These are phyloP conservation scores for Kodamaea derodonti DNA, from an alignment of 1,139 yeast species.

Conservation along the genomic window DNA sequence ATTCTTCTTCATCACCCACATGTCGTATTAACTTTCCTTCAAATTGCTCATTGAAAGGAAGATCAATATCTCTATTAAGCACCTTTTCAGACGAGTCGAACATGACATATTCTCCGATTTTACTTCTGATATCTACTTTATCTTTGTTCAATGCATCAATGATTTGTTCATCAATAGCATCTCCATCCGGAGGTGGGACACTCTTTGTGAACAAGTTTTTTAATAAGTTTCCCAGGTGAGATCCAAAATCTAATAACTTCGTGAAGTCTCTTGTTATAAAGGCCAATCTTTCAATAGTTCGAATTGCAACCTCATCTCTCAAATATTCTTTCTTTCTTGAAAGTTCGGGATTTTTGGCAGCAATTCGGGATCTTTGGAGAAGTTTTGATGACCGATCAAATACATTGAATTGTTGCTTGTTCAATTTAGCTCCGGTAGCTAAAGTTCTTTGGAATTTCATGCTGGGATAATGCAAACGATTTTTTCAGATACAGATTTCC, in stretches of 20 bases:
- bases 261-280: slow-evolving; percentile 66
- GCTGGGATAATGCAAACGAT: no score
- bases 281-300: slow-evolving; percentile 72
- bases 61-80: slow-evolving; percentile 47
- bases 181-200: slow-evolving; percentile 22
- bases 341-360: slow-evolving; percentile 36
- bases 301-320: slow-evolving; percentile 67
- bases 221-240: slow-evolving; percentile 62
- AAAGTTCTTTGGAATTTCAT: no score
- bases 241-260: slow-evolving; percentile 66
- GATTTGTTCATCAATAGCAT: slow-evolving; percentile 26
- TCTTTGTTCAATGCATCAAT: slow-evolving; percentile 48
- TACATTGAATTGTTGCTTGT: slow-evolving; percentile 45
- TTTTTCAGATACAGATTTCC: no score
- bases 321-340: slow-evolving; percentile 70
- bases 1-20: slow-evolving; percentile 66
- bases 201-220: slow-evolving; percentile 34
- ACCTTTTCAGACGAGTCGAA: slow-evolving; percentile 58
- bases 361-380: slow-evolving; percentile 55
- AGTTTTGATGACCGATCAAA: slow-evolving; percentile 64
- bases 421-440: slow-evolving; percentile 20
- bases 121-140: slow-evolving; percentile 44
- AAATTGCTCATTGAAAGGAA: slow-evolving; percentile 34
- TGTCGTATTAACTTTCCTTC: slow-evolving; percentile 41
- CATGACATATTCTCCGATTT: slow-evolving; percentile 60